Percentiles rank a stretch among this genome's conserved stretches.
Evolutionary conservation across 305 asterid genomes (phyloP).

Genomic region (Fraxinus baroniana): DNA sequence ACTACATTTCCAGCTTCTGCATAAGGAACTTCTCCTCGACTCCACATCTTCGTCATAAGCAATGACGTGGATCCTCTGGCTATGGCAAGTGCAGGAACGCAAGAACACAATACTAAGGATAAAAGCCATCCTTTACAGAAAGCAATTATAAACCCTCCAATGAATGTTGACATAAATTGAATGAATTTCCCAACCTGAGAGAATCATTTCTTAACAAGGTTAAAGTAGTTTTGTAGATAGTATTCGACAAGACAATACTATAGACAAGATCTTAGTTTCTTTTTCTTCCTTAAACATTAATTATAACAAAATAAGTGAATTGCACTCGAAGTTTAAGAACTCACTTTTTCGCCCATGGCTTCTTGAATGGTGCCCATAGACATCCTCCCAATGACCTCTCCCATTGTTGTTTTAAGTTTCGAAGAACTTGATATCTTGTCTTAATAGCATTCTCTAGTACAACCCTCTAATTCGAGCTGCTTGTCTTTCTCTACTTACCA

Average conservation of each 20-base stretch:
- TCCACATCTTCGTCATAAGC: conserved; percentile 38
- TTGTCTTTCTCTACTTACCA: conserved; percentile 45
- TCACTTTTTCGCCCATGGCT: conserved; percentile 39
- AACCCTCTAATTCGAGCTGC: conserved; percentile 39
- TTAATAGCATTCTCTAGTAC: conserved; percentile 41
- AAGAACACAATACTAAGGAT: conserved; percentile 32
- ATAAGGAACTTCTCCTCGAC: conserved; percentile 46
- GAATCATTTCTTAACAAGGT: neutral
- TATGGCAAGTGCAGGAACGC: conserved; percentile 30
- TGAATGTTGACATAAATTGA: conserved; percentile 34
- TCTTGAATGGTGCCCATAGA: conserved; percentile 41
- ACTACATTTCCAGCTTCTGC: conserved; percentile 59
- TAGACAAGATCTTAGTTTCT: neutral
- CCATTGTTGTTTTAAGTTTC: conserved; percentile 39
- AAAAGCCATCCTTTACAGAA: conserved; percentile 43
- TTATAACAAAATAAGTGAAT: neutral
- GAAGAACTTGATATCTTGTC: conserved; percentile 46
- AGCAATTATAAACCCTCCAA: conserved; percentile 40
- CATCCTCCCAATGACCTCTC: conserved; percentile 33
- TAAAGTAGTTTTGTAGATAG: neutral
- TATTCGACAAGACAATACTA: too few relatives aligned
- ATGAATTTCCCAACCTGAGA: conserved; percentile 39
- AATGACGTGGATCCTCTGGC: conserved; percentile 17
- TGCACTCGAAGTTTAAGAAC: neutral
- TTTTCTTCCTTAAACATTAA: neutral